Conservation (phyloP, 2,329 filamentous ascomycete genomes). For the Colletotrichum caudatum region DNA sequence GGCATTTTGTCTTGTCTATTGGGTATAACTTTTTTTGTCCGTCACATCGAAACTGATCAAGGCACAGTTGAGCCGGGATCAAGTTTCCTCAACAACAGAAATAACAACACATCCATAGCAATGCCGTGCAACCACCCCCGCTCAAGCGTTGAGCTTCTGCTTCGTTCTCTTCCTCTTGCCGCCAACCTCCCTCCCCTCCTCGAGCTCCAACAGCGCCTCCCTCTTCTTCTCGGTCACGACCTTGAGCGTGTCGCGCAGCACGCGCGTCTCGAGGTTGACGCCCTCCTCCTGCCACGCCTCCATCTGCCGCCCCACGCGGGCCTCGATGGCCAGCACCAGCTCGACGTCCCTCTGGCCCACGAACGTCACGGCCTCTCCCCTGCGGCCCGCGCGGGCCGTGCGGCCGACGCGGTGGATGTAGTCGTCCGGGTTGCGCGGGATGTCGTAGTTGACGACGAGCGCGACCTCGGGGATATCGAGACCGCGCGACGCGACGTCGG, state of each 20-base stretch:
- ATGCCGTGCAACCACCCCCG: background rate
- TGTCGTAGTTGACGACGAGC: slow-evolving; percentile 93
- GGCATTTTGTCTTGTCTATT: slow-evolving; percentile 3
- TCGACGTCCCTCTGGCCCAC: slow-evolving; percentile 94
- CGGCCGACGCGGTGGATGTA: slow-evolving; percentile 97
- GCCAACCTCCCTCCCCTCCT: slow-evolving; percentile 89
- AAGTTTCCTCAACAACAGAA: background rate
- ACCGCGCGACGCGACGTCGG: slow-evolving; percentile 93
- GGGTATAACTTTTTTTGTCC: slow-evolving; percentile 37
- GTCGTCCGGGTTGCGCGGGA: slow-evolving; percentile 95
- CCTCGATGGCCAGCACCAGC: slow-evolving; percentile 90
- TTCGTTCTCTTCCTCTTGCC: slow-evolving; percentile 80
- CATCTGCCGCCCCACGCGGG: slow-evolving; percentile 83
- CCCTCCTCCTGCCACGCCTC: slow-evolving; percentile 88
- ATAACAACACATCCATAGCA: background rate
- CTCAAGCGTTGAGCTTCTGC: slow-evolving; percentile 60
- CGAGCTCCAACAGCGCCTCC: slow-evolving; percentile 89
- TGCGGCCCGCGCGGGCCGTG: slow-evolving; percentile 90
- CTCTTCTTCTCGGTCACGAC: slow-evolving; percentile 95
- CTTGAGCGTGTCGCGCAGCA: slow-evolving; percentile 87
- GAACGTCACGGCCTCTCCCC: slow-evolving; percentile 85
- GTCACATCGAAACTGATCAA: slow-evolving; percentile 14
- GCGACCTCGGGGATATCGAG: slow-evolving; percentile 94
- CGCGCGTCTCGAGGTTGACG: slow-evolving; percentile 92
- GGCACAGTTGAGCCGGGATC: background rate